Evolutionary conservation across 1,139 yeast genomes (phyloP), one percentile per base, ranked within the genome.

Genomic region (Suhomyces yuchorum): DNA sequence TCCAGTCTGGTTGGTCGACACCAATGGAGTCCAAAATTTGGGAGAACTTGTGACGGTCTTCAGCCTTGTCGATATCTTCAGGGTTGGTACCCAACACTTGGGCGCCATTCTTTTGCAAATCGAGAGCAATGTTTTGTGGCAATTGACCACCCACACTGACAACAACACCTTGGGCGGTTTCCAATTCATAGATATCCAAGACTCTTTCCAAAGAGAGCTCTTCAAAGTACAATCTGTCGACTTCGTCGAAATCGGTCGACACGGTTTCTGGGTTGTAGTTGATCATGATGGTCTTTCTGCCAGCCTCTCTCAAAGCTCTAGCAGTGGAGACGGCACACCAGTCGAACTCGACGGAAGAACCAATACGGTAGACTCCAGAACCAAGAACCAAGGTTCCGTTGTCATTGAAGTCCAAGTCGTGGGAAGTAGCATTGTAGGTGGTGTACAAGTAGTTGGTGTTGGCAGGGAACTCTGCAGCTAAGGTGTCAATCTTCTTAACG

Each of bases 311-410:
- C 62, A 93, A 81, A 40, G 98, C 91, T 67, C 98, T 85, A 48
- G 96, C 97, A 50, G 99, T 87, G 52, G 96, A 83, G 53, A 93
- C 99, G 44, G 98, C 99, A 80, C 99, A 93, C 99, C 99, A 93
- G 72, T 93, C 99, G 61, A 93, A 93, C 73, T 93, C 99, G 51
- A 93, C 99, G 22, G 98, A 92, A 4, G 98, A 92, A 51, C 99
- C 99, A 66, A 93, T 93, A 72, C 99, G 84, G 80, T 93, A 93
- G 47, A 93, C 99, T 75, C 99, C 99, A 11, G 98, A 92, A 47
- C 99, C 99, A 58, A 93, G 78, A 38, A 93, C 99, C 82, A 93
- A 77, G 54, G 95, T 86, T 62, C 99, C 98, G 56, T 88, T 81
- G 54, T 92, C 98, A 61, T 88, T 81, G 64, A 93, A 93, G 37